Conservation (phyloP, 768 basidiomycete species). For the Lentinula detonsa region DNA sequence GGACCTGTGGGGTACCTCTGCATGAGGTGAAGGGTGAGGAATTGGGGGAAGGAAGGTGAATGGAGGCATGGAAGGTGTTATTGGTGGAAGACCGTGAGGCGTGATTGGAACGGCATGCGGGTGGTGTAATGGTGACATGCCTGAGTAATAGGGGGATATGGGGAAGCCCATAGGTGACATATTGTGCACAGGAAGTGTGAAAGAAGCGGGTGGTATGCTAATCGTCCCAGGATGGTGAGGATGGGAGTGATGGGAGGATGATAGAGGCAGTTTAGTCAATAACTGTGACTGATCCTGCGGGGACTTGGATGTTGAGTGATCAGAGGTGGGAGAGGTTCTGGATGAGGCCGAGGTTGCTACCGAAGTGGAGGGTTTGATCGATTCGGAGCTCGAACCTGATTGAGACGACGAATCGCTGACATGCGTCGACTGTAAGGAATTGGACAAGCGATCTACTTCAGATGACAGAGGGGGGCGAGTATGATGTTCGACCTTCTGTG, state of each 20-base stretch:
- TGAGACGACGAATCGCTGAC: slow-evolving; percentile 7
- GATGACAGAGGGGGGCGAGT: slow-evolving; percentile 1
- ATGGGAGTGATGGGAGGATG: slow-evolving; percentile 18
- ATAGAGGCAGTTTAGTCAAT: slow-evolving; percentile 8
- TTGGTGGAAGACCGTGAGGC: slow-evolving; percentile 81
- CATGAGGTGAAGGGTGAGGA: slow-evolving; percentile 12
- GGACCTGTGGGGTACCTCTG: background rate
- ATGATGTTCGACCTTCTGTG: background rate
- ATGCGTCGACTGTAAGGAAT: slow-evolving; percentile 3
- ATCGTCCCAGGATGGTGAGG: slow-evolving; percentile 69
- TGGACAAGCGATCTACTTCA: slow-evolving; percentile 1
- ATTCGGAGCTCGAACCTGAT: slow-evolving; percentile 10
- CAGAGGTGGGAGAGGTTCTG: slow-evolving; percentile 1
- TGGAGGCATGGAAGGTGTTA: slow-evolving; percentile 97
- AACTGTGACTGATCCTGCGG: slow-evolving; percentile 8
- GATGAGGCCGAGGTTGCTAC: slow-evolving; percentile 2
- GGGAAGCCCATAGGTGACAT: slow-evolving; percentile 19
- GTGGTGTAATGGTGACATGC: slow-evolving; percentile 31
- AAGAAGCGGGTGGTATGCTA: slow-evolving; percentile 43
- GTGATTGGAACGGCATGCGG: slow-evolving; percentile 41
- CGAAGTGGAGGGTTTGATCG: slow-evolving; percentile 4
- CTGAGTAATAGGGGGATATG: slow-evolving; percentile 35
- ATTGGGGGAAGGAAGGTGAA: slow-evolving; percentile 73
- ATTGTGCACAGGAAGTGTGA: slow-evolving; percentile 30
- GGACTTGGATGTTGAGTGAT: slow-evolving; percentile 1